Conservation (phyloP, 2,329 filamentous ascomycete genomes). For the Aspergillus tanneri region DNA sequence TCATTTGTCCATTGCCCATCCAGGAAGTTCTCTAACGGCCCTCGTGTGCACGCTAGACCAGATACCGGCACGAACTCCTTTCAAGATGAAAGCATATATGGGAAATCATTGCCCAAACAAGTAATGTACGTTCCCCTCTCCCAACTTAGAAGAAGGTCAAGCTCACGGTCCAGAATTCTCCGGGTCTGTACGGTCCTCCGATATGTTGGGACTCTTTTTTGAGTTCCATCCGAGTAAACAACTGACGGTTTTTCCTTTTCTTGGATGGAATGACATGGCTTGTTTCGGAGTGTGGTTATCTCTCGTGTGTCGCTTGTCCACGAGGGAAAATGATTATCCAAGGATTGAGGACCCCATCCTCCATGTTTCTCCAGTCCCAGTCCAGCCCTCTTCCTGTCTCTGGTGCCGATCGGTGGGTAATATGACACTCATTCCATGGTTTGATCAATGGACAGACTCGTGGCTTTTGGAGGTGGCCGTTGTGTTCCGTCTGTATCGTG, state of each 20-base stretch:
- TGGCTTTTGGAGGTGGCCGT: conserved; percentile 12
- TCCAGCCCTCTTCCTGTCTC: neutral
- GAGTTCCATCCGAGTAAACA: neutral
- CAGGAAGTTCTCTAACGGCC: neutral
- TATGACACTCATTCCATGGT: neutral
- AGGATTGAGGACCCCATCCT: neutral
- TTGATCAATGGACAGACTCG: neutral
- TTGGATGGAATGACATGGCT: neutral
- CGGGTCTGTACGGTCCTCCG: conserved; percentile 1
- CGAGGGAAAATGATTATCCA: neutral
- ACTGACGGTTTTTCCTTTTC: neutral
- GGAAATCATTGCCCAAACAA: conserved; percentile 6
- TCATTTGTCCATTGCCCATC: neutral
- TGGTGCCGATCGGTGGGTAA: conserved; percentile 6
- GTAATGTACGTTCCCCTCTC: neutral
- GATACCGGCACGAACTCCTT: neutral
- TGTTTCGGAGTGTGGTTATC: neutral
- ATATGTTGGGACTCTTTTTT: conserved; percentile 1
- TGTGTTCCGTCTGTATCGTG: conserved; percentile 3
- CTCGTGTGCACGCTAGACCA: conserved; percentile 3
- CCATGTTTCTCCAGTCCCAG: conserved; percentile 7
- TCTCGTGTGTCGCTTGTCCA: conserved; percentile 2
- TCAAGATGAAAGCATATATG: neutral
- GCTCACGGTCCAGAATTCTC: conserved; percentile 1
- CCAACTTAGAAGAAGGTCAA: conserved; percentile 3